phyloP scores from a whole-genome alignment of 2,329 filamentous ascomycete species.

The Diaporthe velutina region DNA sequence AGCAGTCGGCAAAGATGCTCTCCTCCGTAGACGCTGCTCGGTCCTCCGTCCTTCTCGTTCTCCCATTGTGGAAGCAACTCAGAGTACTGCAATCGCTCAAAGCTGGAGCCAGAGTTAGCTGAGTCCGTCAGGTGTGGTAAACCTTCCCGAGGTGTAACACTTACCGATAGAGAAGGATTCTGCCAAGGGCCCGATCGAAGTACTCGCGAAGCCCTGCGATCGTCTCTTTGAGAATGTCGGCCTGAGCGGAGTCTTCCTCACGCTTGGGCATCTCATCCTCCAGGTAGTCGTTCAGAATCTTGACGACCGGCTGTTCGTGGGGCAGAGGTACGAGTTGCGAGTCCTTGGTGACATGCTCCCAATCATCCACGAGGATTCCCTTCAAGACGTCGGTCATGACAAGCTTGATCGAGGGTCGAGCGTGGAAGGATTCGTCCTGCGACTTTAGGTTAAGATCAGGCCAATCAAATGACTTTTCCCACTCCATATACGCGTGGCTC shows the following conservation, averaged over 20 bases:
- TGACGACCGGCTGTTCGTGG: conserved; percentile 78
- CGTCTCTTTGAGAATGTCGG: conserved; percentile 91
- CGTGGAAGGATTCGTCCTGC: conserved; percentile 90
- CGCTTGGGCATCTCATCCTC: conserved; percentile 77
- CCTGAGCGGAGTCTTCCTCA: conserved; percentile 74
- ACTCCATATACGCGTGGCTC: neutral
- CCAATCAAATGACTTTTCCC: neutral
- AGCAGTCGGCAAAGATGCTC: conserved; percentile 93
- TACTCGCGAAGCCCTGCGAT: conserved; percentile 90
- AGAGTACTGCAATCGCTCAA: conserved; percentile 90
- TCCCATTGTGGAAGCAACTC: conserved; percentile 81
- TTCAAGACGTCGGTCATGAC: conserved; percentile 91
- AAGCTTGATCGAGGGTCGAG: conserved; percentile 87
- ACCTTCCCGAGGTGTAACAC: conserved; percentile 38
- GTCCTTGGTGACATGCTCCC: conserved; percentile 98
- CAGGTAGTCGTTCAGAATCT: conserved; percentile 86
- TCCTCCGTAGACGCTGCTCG: conserved; percentile 88
- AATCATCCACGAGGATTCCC: conserved; percentile 94
- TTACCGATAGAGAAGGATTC: conserved; percentile 86
- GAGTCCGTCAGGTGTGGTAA: neutral
- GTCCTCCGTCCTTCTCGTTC: conserved; percentile 70
- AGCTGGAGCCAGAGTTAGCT: conserved; percentile 62
- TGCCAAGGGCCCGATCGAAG: conserved; percentile 90
- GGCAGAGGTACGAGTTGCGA: conserved; percentile 90
- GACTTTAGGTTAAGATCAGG: neutral